These are phyloP conservation scores for Hypoxylon sp. DNA, from an alignment of 2,329 filamentous ascomycete genomes.

Conservation along the genomic window DNA sequence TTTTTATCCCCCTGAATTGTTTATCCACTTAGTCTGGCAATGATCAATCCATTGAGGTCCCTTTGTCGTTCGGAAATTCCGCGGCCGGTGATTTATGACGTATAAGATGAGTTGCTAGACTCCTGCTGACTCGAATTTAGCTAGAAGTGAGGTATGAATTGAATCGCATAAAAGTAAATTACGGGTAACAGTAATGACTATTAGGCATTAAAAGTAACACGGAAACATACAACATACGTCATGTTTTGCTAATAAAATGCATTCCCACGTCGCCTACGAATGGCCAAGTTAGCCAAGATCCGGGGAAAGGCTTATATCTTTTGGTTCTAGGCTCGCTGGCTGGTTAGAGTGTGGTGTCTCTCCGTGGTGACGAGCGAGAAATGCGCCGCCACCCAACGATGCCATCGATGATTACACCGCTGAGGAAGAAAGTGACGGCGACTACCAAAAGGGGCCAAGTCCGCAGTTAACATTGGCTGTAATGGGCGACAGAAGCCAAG, in stretches of 20 bases:
- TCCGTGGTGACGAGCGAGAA: conserved; percentile 16
- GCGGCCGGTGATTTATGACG: conserved; percentile 6
- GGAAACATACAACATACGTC: background rate
- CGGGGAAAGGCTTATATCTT: conserved; percentile 39
- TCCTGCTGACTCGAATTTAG: conserved; percentile 3
- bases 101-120: conserved; percentile 11
- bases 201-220: background rate
- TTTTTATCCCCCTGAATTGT: background rate
- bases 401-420: conserved; percentile 16
- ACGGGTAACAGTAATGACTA: background rate
- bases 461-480: conserved; percentile 17
- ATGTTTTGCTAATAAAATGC: background rate
- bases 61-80: conserved; percentile 15
- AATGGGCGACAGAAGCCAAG: conserved; percentile 9
- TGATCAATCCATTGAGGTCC: conserved; percentile 6
- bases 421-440: conserved; percentile 11
- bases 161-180: background rate
- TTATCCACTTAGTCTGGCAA: conserved; percentile 23
- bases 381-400: conserved; percentile 2
- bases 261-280: background rate
- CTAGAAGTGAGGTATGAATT: background rate
- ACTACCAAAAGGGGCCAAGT: conserved; percentile 37
- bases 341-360: conserved; percentile 16
- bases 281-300: conserved; percentile 34
- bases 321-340: conserved; percentile 5